Percentiles rank a stretch among this genome's conserved stretches.
Evolutionary conservation across 768 basidiomycete species (phyloP).

Genomic region (Cubamyces sp.): DNA sequence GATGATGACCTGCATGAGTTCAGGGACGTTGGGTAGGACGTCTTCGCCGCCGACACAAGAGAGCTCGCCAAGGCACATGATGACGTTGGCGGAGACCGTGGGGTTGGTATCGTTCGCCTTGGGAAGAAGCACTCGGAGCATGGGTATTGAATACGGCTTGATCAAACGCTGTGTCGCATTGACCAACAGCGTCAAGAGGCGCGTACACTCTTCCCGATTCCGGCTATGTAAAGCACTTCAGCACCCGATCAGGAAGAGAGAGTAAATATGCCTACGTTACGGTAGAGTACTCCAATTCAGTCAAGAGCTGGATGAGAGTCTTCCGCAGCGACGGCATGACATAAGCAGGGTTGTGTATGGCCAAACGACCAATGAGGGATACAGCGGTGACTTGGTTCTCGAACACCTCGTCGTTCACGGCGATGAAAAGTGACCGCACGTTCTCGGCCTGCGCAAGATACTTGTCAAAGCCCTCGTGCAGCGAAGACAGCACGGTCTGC

Average conservation of each 20-base stretch:
- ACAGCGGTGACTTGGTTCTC: slow-evolving; percentile 93
- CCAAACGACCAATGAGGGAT: slow-evolving; percentile 87
- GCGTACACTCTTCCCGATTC: slow-evolving; percentile 90
- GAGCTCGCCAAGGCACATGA: slow-evolving; percentile 94
- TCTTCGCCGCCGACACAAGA: slow-evolving; percentile 94
- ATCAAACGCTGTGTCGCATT: slow-evolving; percentile 92
- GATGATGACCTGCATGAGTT: slow-evolving; percentile 91
- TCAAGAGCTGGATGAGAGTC: slow-evolving; percentile 92
- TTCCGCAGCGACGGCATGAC: slow-evolving; percentile 98
- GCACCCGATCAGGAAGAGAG: background rate
- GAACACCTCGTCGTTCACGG: slow-evolving; percentile 95
- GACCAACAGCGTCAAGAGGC: slow-evolving; percentile 85
- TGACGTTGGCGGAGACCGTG: slow-evolving; percentile 87
- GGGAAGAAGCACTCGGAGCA: slow-evolving; percentile 88
- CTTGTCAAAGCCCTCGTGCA: slow-evolving; percentile 94
- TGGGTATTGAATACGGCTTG: slow-evolving; percentile 93
- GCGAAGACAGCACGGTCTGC: slow-evolving; percentile 79
- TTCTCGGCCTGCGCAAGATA: slow-evolving; percentile 98
- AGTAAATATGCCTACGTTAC: slow-evolving; percentile 62
- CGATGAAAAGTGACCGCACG: slow-evolving; percentile 96
- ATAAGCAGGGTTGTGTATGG: slow-evolving; percentile 95
- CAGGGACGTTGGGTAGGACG: slow-evolving; percentile 77
- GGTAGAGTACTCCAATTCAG: slow-evolving; percentile 95
- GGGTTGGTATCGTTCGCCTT: slow-evolving; percentile 88
- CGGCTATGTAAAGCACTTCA: slow-evolving; percentile 51